Evolutionary conservation across 306 rosid species (phyloP), one percentile per base, ranked within the genome.

Genomic region (Prunus mongolica): DNA sequence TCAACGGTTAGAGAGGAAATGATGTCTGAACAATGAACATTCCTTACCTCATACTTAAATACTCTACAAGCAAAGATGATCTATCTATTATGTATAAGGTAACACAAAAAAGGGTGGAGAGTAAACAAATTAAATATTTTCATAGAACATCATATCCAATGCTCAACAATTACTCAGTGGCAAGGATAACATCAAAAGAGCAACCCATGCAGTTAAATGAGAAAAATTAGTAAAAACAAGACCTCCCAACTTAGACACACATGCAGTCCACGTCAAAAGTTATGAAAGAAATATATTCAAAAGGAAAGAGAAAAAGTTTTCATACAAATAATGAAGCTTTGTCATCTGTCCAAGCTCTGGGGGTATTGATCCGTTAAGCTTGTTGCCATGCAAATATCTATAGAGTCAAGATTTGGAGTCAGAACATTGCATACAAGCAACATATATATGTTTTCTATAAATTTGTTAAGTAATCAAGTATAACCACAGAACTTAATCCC

Each of bases 361-460:
- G 13, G 99, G 98, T 24, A 96, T 91, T 65, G 85, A 69, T 46
- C 98, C 98, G 9, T 91, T 89, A 68, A 96, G 87, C 93, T 84
- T 96, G 85, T 96, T 96, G 28, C 96, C 90, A 66, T 96, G 97
- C 94, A 96, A 87, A 85, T 96, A 96, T 93, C 99, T 96, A 57
- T 18, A 78, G 57, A 74, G 77, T 55, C n/a, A 51, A 63, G 22
- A 73, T 45, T 72, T 25, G 24, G 47, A 69, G 61, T 68, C 63
- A 83, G 65, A 13, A 52, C 44, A 62, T 45, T 16, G 66, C 58
- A 60, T 61, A 27, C 22, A 78, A 38, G 12, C 20, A 27, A 34
- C 66, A 71, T n/a, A 27, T 9, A 50, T 8, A 38, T 18, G 15
- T 32, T 16, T 69, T 38, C 7, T 27, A n/a, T 61, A 14, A 46